Evolutionary conservation across 768 basidiomycete genomes (phyloP).

Genomic region (Mrakia gelida): DNA sequence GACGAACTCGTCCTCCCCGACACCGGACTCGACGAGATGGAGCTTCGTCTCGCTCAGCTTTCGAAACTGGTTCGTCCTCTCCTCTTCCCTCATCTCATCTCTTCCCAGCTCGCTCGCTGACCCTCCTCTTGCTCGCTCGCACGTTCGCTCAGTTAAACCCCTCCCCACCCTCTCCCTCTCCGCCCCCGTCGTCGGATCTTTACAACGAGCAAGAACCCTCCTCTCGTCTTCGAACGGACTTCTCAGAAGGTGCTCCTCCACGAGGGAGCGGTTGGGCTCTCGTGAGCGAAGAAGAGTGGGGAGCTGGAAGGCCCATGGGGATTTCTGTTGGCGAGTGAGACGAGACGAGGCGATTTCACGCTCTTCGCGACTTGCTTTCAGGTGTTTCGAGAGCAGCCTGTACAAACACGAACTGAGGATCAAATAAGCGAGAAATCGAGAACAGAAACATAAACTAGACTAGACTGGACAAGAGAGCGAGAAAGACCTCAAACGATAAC

Average conservation of each 20-base stretch:
- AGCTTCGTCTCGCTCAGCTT: constrained; percentile 10
- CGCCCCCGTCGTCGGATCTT: not conserved
- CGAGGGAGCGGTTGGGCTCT: not conserved
- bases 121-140: not conserved
- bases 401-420: no score
- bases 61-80: not conserved
- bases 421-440: no score
- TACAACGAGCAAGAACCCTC: not conserved
- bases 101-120: not conserved
- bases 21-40: constrained; percentile 24
- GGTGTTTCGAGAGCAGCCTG: no score
- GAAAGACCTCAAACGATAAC: no score
- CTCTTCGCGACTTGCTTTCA: no score
- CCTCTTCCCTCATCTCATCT: not conserved
- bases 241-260: not conserved
- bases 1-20: not conserved
- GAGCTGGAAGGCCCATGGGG: not conserved
- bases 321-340: no score
- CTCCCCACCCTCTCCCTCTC: not conserved
- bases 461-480: no score
- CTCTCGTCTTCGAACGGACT: not conserved
- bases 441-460: no score
- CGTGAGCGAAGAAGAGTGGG: constrained; percentile 3
- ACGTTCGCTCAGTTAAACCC: not conserved
- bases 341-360: no score